Conservation (phyloP, 805 yeast species). For the Nakazawaea populi region DNA sequence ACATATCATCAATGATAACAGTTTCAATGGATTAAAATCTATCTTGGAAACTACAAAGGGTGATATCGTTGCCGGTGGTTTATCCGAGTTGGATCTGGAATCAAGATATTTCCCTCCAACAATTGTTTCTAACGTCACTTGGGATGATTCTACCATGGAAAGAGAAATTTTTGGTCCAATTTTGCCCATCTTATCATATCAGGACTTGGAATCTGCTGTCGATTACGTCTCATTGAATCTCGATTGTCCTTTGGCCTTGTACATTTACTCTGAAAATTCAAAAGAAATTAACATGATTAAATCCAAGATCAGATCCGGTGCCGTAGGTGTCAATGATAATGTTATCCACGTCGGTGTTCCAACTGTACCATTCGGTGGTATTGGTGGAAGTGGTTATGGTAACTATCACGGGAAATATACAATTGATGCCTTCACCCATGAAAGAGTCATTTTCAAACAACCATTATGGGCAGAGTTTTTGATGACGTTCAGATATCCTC, state of each 20-base stretch:
- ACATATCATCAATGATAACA: slow-evolving; percentile 53
- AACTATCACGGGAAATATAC: slow-evolving; percentile 73
- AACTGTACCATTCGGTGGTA: slow-evolving; percentile 85
- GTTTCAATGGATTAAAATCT: slow-evolving; percentile 40
- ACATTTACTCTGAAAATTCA: slow-evolving; percentile 51
- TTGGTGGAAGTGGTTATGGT: slow-evolving; percentile 82
- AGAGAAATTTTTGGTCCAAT: slow-evolving; percentile 84
- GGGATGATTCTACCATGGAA: slow-evolving; percentile 68
- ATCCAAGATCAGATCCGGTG: slow-evolving; percentile 63
- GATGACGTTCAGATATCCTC: slow-evolving; percentile 62
- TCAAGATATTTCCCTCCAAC: slow-evolving; percentile 66
- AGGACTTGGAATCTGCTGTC: slow-evolving; percentile 37
- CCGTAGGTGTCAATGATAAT: slow-evolving; percentile 62
- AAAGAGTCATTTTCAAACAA: slow-evolving; percentile 60
- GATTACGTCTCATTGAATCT: slow-evolving; percentile 37
- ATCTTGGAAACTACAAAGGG: slow-evolving; percentile 49
- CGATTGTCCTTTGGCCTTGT: slow-evolving; percentile 80
- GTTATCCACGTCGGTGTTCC: slow-evolving; percentile 63
- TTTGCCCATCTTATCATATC: slow-evolving; percentile 62
- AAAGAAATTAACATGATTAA: slow-evolving; percentile 44
- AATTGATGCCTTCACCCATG: slow-evolving; percentile 69
- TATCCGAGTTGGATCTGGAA: slow-evolving; percentile 22
- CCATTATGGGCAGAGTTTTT: slow-evolving; percentile 59
- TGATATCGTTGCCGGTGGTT: slow-evolving; percentile 41
- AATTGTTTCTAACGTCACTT: slow-evolving; percentile 52